Base-by-base conservation (phyloP, 129 eudicot genomes). In the Pittosporum tobira region DNA sequence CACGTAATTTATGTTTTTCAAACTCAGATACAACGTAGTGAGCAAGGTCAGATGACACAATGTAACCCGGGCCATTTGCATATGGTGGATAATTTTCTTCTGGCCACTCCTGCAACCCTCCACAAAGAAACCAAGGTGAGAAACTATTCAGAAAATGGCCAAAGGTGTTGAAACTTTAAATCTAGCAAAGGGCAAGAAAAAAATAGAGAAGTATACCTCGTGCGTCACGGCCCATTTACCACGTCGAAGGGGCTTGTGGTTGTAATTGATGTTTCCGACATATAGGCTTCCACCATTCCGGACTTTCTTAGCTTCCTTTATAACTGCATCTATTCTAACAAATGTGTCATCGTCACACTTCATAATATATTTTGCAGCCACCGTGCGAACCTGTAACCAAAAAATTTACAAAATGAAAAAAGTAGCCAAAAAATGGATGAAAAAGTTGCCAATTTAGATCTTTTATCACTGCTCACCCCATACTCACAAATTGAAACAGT, bases 261-360 rank as follows among this genome's bases (percentile, higher is more conserved):
- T 60, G 69, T 60, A 81, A 57, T 76, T 76, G 36, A 76, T 65
- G 60, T 76, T 76, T 54, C 87, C 87, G 0, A 70, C 28, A 59
- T 72, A 81, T 5, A 71, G 19, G 61, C 61, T 55, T 31, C 42
- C 20, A 31, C 15, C 45, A 28, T 55, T 11, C 27, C 7, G 27
- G 5, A 38, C 26, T 30, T 31, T 55, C 61, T 31, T 31, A 30
- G 27, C 45, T 55, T 55, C 61, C 26, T 31, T 31, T 16, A 55
- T 13, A 55, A 55, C 61, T n/a, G 45, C 61, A 31, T 55, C 61
- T 31, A 31, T 12, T 37, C 46, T 48, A 26, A 81, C 83, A 66
- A 76, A 81, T 3, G 87, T 76, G 63, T 81, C 59, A 31, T 55
- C 61, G 13, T 55, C 61, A 30, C 45, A 55, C 61, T 55, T 55